A percentile compares a stretch with the other conserved stretches of the same genome.
Evolutionary conservation across 2,329 filamentous ascomycete species (phyloP).

Genomic region (Fusarium sp.): DNA sequence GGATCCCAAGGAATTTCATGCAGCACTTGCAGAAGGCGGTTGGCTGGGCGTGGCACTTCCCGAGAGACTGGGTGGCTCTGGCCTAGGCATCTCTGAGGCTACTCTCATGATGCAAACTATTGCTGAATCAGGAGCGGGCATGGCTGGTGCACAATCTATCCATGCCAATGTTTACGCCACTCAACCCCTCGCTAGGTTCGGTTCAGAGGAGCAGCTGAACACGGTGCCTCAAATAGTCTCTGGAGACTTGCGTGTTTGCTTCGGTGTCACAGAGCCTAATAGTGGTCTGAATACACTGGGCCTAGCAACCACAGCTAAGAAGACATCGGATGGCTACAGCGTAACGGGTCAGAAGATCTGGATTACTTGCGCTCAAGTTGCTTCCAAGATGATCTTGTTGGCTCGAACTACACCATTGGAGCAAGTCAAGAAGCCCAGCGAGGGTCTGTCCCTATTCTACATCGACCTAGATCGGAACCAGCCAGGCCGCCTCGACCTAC

Average conservation of each 20-base stretch:
- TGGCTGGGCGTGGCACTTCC: constrained; percentile 86
- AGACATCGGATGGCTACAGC: constrained; percentile 64
- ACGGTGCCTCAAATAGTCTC: constrained; percentile 76
- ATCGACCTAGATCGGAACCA: constrained; percentile 76
- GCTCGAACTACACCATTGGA: constrained; percentile 77
- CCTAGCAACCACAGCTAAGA: constrained; percentile 70
- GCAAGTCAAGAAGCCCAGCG: constrained; percentile 71
- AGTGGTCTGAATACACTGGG: constrained; percentile 81
- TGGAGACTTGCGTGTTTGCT: constrained; percentile 77
- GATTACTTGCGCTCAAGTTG: constrained; percentile 74
- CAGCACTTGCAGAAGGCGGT: constrained; percentile 75
- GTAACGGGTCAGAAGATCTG: constrained; percentile 86
- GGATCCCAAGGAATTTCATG: constrained; percentile 79
- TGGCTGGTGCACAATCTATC: constrained; percentile 72
- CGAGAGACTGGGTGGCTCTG: constrained; percentile 76
- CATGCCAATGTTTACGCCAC: constrained; percentile 78
- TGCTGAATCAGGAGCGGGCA: constrained; percentile 78
- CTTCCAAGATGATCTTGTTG: constrained; percentile 73
- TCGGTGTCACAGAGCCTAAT: constrained; percentile 84
- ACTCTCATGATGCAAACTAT: constrained; percentile 90
- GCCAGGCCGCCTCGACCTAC: constrained; percentile 68
- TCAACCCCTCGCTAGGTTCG: constrained; percentile 77
- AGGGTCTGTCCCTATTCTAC: constrained; percentile 82
- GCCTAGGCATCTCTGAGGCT: constrained; percentile 80
- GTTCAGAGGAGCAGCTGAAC: constrained; percentile 68